Evolutionary conservation across 495 filamentous ascomycete species (phyloP).

Genomic region (Penicillium goetzii): DNA sequence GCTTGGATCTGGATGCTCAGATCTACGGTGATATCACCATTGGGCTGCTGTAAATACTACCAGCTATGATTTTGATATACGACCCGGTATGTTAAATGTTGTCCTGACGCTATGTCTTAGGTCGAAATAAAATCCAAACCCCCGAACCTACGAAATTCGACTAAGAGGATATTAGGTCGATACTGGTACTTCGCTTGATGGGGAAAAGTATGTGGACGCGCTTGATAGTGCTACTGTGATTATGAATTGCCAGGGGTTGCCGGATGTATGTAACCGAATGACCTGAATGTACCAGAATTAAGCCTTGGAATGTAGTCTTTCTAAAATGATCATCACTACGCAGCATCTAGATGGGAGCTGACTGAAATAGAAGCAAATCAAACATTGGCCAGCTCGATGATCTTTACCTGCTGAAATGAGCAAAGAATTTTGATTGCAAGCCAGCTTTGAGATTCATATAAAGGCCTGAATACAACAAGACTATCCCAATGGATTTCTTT

Average conservation of each 20-base stretch:
- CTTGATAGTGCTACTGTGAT: background rate
- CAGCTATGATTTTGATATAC: background rate
- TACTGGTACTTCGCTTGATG: background rate
- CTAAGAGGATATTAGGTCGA: background rate
- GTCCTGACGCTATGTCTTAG: background rate
- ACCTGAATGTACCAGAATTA: too few species aligned
- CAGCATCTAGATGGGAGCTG: too few species aligned
- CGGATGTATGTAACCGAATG: too few species aligned
- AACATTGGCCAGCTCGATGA: too few species aligned
- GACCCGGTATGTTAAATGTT: background rate
- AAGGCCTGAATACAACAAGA: background rate
- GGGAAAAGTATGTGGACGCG: background rate
- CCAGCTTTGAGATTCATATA: background rate
- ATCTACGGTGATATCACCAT: conserved; percentile 33
- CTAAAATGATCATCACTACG: too few species aligned
- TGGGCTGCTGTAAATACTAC: conserved; percentile 25
- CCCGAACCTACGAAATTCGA: background rate
- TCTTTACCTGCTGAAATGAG: background rate
- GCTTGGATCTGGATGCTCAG: conserved; percentile 30
- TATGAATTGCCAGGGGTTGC: background rate
- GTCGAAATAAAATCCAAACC: background rate
- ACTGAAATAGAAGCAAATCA: too few species aligned
- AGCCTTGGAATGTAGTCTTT: too few species aligned
- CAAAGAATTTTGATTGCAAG: background rate
- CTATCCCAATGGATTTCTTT: background rate